phyloP scores from a whole-genome alignment of 2,329 filamentous ascomycete genomes.

The Orbilia ellipsospora region DNA sequence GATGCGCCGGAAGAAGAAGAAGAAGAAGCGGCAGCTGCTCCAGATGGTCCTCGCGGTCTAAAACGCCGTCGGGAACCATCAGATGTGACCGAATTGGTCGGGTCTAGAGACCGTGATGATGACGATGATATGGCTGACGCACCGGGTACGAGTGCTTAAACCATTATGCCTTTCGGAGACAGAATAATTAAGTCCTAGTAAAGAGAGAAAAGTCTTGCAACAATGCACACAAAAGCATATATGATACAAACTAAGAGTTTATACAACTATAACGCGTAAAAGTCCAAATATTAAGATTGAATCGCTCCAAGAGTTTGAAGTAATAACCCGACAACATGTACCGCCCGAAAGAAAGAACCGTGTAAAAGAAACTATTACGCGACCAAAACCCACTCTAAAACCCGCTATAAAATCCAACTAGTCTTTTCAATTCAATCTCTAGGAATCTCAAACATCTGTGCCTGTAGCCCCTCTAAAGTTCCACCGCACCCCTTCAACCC shows the following conservation, averaged over 20 bases:
- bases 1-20: background rate
- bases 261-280: background rate
- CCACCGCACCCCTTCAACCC: conserved; percentile 67
- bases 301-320: background rate
- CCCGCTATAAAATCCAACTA: background rate
- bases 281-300: background rate
- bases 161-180: no score
- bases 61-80: conserved; percentile 37
- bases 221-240: no score
- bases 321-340: background rate
- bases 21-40: background rate
- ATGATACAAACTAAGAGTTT: no score
- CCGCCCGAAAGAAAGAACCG: background rate
- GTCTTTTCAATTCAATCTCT: conserved; percentile 12
- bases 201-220: no score
- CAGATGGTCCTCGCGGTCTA: conserved; percentile 27
- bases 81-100: conserved; percentile 28
- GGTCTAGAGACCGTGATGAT: conserved; percentile 16
- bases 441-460: conserved; percentile 64
- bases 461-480: conserved; percentile 68
- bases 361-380: background rate
- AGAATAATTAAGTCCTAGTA: no score
- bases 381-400: background rate
- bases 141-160: conserved; percentile 2
- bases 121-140: conserved; percentile 47